Percentiles rank a stretch among this genome's conserved stretches.
Conservation (phyloP, 768 basidiomycete genomes). For the Suillus americanus region DNA sequence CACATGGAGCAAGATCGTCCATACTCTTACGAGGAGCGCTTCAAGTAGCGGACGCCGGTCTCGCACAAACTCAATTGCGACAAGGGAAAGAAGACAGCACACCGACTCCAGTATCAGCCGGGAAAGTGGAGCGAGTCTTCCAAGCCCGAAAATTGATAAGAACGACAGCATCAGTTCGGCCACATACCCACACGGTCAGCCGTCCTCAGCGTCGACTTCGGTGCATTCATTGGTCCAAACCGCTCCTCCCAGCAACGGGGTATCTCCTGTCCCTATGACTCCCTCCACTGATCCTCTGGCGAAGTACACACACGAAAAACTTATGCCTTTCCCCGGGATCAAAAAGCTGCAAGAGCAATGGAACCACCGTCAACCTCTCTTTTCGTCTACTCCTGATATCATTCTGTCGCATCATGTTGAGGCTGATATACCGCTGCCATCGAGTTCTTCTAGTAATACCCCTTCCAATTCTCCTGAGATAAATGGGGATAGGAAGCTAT, state of each 20-base stretch:
- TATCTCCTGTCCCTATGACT: conserved; percentile 78
- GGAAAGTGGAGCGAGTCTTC: conserved; percentile 74
- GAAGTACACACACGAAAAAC: conserved; percentile 74
- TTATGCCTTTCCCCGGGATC: conserved; percentile 90
- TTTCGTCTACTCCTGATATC: conserved; percentile 50
- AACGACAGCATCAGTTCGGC: conserved; percentile 36
- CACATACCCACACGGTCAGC: conserved; percentile 46
- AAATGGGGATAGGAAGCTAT: conserved; percentile 59
- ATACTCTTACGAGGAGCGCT: conserved; percentile 60
- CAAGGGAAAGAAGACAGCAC: conserved; percentile 64
- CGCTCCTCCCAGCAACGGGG: conserved; percentile 52
- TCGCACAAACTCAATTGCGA: conserved; percentile 72
- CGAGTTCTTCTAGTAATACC: conserved; percentile 51
- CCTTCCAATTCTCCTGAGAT: conserved; percentile 50
- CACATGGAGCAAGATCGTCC: conserved; percentile 74
- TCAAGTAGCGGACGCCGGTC: conserved; percentile 74
- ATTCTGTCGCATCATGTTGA: conserved; percentile 46
- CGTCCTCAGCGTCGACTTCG: conserved; percentile 65
- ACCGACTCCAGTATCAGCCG: conserved; percentile 73
- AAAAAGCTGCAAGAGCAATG: conserved; percentile 74
- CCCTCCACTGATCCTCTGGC: conserved; percentile 62
- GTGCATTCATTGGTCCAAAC: conserved; percentile 61
- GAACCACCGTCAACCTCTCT: conserved; percentile 48
- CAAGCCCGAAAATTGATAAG: conserved; percentile 60
- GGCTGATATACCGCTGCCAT: conserved; percentile 40